Evolutionary conservation across 148 eudicot species (phyloP).

Genomic region (Fagopyrum esculentum): DNA sequence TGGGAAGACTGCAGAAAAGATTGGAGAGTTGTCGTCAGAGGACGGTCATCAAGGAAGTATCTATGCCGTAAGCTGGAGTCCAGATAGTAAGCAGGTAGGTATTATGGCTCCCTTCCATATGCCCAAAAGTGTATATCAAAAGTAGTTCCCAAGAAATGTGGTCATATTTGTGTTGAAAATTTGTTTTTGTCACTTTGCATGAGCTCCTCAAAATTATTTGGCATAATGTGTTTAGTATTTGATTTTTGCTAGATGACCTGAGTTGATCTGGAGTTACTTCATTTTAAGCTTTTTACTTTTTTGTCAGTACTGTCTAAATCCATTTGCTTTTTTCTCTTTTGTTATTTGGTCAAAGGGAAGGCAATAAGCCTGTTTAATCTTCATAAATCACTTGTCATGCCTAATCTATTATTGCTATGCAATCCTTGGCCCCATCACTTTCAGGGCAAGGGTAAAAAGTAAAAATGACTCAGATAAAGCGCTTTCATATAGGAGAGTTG

Average conservation of each 20-base stretch:
- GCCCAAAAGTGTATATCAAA: neutral
- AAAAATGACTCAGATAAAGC: no score
- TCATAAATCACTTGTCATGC: no score
- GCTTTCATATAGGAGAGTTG: no score
- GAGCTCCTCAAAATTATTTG: neutral
- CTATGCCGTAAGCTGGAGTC: constrained; percentile 95
- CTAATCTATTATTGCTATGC: no score
- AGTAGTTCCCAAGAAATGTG: neutral
- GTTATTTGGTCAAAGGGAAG: no score
- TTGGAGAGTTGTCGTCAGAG: constrained; percentile 76
- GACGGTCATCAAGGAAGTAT: constrained; percentile 91
- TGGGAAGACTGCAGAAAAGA: constrained; percentile 78
- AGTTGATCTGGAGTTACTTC: neutral
- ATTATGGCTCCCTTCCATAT: neutral
- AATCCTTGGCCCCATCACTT: no score
- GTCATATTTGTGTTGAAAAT: neutral
- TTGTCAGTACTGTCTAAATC: no score
- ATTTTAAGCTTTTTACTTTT: neutral
- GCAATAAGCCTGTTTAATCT: no score
- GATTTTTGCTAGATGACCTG: neutral
- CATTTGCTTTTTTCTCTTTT: no score
- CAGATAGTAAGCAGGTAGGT: constrained; percentile 75
- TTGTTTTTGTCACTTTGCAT: neutral
- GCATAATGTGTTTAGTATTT: neutral
- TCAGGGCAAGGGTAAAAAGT: no score